Base-by-base conservation (phyloP, 139 green algal genomes). In the Picochlorum sp. region DNA sequence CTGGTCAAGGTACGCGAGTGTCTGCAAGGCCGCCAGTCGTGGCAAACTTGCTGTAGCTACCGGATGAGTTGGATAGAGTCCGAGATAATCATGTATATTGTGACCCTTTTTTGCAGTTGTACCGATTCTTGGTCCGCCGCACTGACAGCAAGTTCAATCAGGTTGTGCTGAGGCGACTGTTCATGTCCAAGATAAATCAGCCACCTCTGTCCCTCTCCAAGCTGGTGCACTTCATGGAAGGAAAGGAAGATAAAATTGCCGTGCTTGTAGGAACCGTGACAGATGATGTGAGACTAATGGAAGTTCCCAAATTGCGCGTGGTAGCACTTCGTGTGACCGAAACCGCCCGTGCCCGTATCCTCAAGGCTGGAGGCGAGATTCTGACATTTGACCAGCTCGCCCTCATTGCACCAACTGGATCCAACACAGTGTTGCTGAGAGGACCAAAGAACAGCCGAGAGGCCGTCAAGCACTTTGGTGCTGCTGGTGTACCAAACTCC, bases 381-480 rank as follows among this genome's bases (percentile, higher is more conserved):
- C 56, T 98, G 63, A 98, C 93, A 14, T 97, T 99, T 61, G 93
- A 98, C 70, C 89, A 99, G 88, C 88, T 99, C 58, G 93, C 93
- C 7, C 84, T 98, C 51, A 53, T 80, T 36, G 75, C 78, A 28
- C 93, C 93, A 10, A 98, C 86, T 18, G 93, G 93, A 65, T 76
- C 85, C 68, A 76, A 88, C 80, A 87, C 77, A 61, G 74, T 96
- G 22, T 79, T 99, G 73, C 79, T 99, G 61, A 87, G 93, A 51
- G 93, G 93, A 62, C 83, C 80, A 55, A 98, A 95, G 86, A 95
- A 86, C 72, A 65, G 75, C 29, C 88, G 93, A 47, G 92, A 98
- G 81, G 91, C 93, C 18, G 69, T 88, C 63, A 95, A 93, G 84
- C 93, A 99, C 85, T 98, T 97, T 65, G 93, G 93, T 44, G 88